Conservation (phyloP, 2,329 filamentous ascomycete species). For the Trichoderma hamatum region DNA sequence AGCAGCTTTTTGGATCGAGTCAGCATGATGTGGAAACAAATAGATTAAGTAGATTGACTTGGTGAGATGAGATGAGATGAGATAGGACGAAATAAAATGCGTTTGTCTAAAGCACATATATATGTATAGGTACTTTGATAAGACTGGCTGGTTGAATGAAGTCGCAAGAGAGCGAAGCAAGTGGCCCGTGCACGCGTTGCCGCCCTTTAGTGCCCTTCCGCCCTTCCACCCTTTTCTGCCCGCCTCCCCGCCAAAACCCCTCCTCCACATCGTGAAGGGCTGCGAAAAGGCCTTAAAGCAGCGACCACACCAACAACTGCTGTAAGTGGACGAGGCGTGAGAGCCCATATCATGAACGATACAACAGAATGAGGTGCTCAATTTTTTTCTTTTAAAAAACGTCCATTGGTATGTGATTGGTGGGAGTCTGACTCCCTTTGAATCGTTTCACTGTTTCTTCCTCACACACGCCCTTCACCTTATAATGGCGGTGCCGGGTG, state of each 20-base stretch:
- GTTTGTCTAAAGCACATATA: background rate
- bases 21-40: background rate
- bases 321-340: background rate
- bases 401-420: background rate
- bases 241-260: constrained; percentile 9
- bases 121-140: too few relatives aligned
- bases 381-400: background rate
- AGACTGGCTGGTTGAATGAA: background rate
- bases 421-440: background rate
- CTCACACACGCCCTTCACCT: background rate
- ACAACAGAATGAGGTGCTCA: background rate
- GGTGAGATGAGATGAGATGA: background rate
- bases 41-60: background rate
- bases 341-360: background rate
- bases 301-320: background rate
- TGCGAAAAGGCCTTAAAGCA: constrained; percentile 10
- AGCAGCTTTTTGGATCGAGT: background rate
- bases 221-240: background rate
- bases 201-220: constrained; percentile 21
- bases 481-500: constrained; percentile 11
- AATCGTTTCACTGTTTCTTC: background rate
- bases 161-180: background rate
- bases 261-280: background rate
- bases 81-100: background rate
- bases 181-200: constrained; percentile 25